Evolutionary conservation across 768 basidiomycete genomes (phyloP), one percentile per base, ranked within the genome.

Genomic region (Pisolithus orientalis): DNA sequence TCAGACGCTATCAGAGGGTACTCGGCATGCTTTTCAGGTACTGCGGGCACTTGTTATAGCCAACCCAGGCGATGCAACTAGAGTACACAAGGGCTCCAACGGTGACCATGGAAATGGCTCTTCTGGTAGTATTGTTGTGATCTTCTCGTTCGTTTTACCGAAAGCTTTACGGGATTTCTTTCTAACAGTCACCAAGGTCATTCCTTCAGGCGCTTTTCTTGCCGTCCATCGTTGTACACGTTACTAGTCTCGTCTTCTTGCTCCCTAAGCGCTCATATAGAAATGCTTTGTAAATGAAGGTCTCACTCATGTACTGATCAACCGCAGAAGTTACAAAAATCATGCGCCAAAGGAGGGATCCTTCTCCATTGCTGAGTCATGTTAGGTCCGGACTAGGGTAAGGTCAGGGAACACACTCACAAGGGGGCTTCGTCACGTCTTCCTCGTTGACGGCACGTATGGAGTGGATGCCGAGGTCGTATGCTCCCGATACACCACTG

Each of bases 1-100:
- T 96, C 62, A 80, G 92, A 65, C 85, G 86, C 66, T 93, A 91
- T 67, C 95, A 94, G 77, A 91, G 90, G 78, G 92, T 90, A 47
- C 31, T 21, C 37, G 25, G 50, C 28, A 17, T 21, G 38, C 17
- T 5, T 7, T 49, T 7, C 53, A 88, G 87, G 85, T 87, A 61
- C 86, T 85, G 70, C 83, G 87, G 72, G 85, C 82, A 52, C 85
- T 85, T 3, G 74, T 75, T 25, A 75, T 81, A 53, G 62, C 78
- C 32, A 82, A 74, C 39, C 58, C 70, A 5, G 68, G 70, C 31
- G 64, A 68, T n/a, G 66, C 70, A 13, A 65, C 80, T 27, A 83
- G 81, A 5, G 69, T 66, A 8, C 85, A 83, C 57, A 74, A 57
- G 54, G 50, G 68, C n/a, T 59, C 73, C 56, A 68, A 64, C 37